A percentile compares a stretch with the other conserved stretches of the same genome.
phyloP scores from a whole-genome alignment of 345 rosid species.

The Linum lewisii region DNA sequence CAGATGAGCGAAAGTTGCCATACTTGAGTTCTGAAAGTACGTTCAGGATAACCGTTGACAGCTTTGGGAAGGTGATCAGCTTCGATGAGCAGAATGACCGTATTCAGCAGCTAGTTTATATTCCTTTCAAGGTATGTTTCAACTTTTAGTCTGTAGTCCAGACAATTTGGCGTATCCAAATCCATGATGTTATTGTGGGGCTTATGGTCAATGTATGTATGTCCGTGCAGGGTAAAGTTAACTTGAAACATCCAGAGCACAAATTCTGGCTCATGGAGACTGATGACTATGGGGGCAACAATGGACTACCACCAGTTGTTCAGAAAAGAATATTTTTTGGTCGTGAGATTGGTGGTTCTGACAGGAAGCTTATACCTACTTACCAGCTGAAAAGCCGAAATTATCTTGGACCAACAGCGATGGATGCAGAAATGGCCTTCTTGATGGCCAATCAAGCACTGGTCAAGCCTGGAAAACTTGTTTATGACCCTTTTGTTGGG shows the following conservation, averaged over 20 bases:
- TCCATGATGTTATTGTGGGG: neutral
- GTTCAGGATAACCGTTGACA: conserved; percentile 68
- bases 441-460: conserved; percentile 95
- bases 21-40: conserved; percentile 48
- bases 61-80: conserved; percentile 68
- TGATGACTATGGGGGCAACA: conserved; percentile 58
- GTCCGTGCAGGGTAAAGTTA: conserved; percentile 55
- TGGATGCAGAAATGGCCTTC: conserved; percentile 99
- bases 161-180: neutral
- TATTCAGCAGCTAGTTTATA: conserved; percentile 49
- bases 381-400: conserved; percentile 77
- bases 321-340: conserved; percentile 76
- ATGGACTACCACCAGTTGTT: conserved; percentile 80
- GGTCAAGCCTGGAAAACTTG: conserved; percentile 65
- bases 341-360: conserved; percentile 84
- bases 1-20: conserved; percentile 63
- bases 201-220: conserved; percentile 3
- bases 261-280: conserved; percentile 85
- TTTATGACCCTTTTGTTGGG: conserved; percentile 94
- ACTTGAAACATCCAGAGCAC: conserved; percentile 64
- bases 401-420: conserved; percentile 92
- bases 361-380: conserved; percentile 75
- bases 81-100: conserved; percentile 70
- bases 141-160: neutral
- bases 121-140: conserved; percentile 65